Percentiles rank a stretch among this genome's conserved stretches.
Conservation (phyloP, 768 basidiomycete genomes). For the Suillus occidentalis region DNA sequence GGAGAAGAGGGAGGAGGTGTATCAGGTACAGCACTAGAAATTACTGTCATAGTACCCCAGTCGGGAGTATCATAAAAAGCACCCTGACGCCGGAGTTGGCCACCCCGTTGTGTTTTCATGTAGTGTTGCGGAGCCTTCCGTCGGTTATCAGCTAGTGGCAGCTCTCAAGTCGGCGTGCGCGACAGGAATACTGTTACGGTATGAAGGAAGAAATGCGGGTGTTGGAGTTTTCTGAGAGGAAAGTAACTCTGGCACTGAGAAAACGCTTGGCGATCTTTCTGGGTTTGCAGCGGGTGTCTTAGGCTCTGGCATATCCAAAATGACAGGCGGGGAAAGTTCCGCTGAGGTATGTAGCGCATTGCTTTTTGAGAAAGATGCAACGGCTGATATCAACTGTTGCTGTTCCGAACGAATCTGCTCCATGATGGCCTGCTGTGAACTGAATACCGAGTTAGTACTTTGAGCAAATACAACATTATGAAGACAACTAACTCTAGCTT, state of each 20-base stretch:
- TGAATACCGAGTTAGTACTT: neutral
- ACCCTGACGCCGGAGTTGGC: constrained; percentile 1
- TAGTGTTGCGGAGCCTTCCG: neutral
- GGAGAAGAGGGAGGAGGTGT: neutral
- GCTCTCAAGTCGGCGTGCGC: too few relatives aligned
- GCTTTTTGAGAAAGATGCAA: neutral
- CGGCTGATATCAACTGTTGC: neutral
- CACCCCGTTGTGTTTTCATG: neutral
- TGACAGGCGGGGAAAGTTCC: neutral
- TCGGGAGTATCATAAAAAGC: constrained; percentile 7
- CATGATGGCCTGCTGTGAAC: neutral
- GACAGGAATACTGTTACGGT: neutral
- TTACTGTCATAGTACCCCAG: constrained; percentile 1
- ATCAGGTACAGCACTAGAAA: neutral
- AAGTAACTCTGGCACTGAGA: neutral
- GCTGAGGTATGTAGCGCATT: neutral
- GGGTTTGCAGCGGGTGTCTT: neutral
- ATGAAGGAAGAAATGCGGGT: neutral
- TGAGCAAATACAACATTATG: neutral
- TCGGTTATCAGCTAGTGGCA: neutral
- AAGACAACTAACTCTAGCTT: neutral
- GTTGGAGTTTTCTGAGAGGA: neutral
- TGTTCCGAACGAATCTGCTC: constrained; percentile 1
- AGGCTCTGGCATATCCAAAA: neutral
- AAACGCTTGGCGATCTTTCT: neutral